A percentile compares a stretch with the other conserved stretches of the same genome.
These are phyloP conservation scores for Aspergillus ruber DNA, from an alignment of 2,329 filamentous ascomycete species.

Conservation along the genomic window DNA sequence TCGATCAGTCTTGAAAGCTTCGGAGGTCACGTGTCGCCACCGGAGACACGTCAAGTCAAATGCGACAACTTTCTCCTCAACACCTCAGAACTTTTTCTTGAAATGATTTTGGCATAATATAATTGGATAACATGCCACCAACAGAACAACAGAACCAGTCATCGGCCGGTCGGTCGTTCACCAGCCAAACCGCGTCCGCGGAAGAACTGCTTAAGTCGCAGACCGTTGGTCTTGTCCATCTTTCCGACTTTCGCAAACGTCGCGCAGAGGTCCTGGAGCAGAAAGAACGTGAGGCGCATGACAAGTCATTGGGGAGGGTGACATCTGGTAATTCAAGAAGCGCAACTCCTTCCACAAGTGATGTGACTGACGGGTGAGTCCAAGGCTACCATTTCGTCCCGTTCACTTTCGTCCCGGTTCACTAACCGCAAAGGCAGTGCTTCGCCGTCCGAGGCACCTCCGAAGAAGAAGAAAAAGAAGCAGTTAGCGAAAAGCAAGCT, in stretches of 20 bases:
- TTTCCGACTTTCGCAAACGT: conserved; percentile 92
- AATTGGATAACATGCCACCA: conserved; percentile 11
- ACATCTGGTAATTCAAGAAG: conserved; percentile 42
- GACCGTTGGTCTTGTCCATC: conserved; percentile 83
- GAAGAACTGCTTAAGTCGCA: conserved; percentile 77
- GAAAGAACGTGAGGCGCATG: conserved; percentile 73
- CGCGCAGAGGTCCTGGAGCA: conserved; percentile 90
- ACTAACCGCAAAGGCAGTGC: conserved; percentile 55
- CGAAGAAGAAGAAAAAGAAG: conserved; percentile 55
- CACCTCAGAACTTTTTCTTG: neutral
- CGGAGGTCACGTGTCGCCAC: neutral
- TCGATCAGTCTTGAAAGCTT: no score
- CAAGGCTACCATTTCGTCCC: conserved; percentile 4
- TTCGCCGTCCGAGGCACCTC: conserved; percentile 42
- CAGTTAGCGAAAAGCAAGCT: conserved; percentile 53
- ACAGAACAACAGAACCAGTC: conserved; percentile 35
- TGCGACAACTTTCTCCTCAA: neutral
- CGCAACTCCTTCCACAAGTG: conserved; percentile 43
- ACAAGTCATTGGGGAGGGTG: conserved; percentile 47
- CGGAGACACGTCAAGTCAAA: neutral
- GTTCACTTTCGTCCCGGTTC: conserved; percentile 5
- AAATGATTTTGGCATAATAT: neutral
- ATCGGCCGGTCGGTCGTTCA: conserved; percentile 54
- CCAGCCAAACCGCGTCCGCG: conserved; percentile 66
- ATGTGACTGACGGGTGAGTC: conserved; percentile 54